Evolutionary conservation across 169 alveolate species (phyloP).

Genomic region (Theileria orientalis): DNA sequence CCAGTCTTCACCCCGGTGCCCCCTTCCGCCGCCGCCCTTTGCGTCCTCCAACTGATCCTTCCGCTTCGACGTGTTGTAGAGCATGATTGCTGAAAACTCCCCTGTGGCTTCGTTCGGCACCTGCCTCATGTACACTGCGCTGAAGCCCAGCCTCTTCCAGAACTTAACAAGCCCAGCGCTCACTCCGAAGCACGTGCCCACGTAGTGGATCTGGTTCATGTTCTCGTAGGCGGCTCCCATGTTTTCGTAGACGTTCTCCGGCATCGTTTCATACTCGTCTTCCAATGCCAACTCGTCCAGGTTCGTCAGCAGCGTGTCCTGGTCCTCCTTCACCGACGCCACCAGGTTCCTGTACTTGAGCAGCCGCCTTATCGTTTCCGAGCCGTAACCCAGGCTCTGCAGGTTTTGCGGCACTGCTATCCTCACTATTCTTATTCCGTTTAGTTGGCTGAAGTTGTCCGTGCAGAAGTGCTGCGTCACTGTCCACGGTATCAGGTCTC

Average conservation of each 20-base stretch:
- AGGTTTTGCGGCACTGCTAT: constrained; percentile 99
- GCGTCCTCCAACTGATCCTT: not conserved
- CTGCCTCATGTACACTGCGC: constrained; percentile 92
- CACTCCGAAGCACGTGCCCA: constrained; percentile 97
- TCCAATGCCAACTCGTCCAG: not conserved
- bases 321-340: constrained; percentile 12
- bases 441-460: constrained; percentile 89
- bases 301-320: constrained; percentile 43
- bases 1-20: constrained; percentile 7
- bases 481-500: constrained; percentile 98
- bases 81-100: constrained; percentile 76
- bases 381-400: constrained; percentile 97
- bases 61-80: constrained; percentile 3
- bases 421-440: constrained; percentile 93
- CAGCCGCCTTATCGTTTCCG: constrained; percentile 88
- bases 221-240: constrained; percentile 37
- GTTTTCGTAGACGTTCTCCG: not conserved
- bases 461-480: constrained; percentile 93
- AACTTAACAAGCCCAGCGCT: constrained; percentile 89
- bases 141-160: constrained; percentile 91
- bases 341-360: constrained; percentile 50
- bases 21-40: not conserved
- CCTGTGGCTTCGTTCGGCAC: constrained; percentile 96
- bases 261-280: constrained; percentile 8
- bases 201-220: constrained; percentile 87